Evolutionary conservation across 78 protist genomes (phyloP), one percentile per base, ranked within the genome.

Genomic region (Dictyostelium purpureum): DNA sequence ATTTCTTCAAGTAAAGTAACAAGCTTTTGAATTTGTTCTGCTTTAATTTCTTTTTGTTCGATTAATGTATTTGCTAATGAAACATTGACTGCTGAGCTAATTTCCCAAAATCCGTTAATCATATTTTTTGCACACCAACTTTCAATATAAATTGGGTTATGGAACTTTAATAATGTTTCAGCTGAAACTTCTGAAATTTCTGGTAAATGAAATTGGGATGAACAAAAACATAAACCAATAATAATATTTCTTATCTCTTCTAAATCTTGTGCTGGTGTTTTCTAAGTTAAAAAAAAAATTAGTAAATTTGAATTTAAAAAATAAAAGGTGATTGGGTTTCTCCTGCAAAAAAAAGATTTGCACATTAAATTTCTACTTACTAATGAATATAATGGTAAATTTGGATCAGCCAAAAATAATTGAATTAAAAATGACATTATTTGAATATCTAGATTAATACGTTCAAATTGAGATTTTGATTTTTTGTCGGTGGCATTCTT

Each of bases 31-130:
- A 79, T 57, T 54, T 88, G 94, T 28, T 77, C 94, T 1, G 77
- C 71, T 45, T 88, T 88, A 4, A 67, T 49, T 2, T 89, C 89
- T 37, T 66, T 73, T 37, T 52, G 79, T 12, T 89, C 78, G 38
- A 90, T 80, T 1, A 90, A 26, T 12, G 83, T 83, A 33, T 52
- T 59, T 37, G 95, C 85, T 6, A 90, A n/a, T 16, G 91, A 80
- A 18, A 51, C 54, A 26, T 70, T 82, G 26, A 91, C 95, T 28
- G 80, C 90, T 2, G 87, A 79, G 26, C 77, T 45, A 28, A 94
- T 74, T 54, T 94, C 95, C 94, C 91, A 94, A n/a, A 94, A 94
- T 16, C 94, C 85, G 51, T 79, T 66, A 6, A 94, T 70, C 71
- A 81, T 45, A 37, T 81, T 57, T 49, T 45, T 69, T 1, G 77